These are phyloP conservation scores for Pichia scutulata DNA, from an alignment of 805 yeast genomes.

Conservation along the genomic window DNA sequence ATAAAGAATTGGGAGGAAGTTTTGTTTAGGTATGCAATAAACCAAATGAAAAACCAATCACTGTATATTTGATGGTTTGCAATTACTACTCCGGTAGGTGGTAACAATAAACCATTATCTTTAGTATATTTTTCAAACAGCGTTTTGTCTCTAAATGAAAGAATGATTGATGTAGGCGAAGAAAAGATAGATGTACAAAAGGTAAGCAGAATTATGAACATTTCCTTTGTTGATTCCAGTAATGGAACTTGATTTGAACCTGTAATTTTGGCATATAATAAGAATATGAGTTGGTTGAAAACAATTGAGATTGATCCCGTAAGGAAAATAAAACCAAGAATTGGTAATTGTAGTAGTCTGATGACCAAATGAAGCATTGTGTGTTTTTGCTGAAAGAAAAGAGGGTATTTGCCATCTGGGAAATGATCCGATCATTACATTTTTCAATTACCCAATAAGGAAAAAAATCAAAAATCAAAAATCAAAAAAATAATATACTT, in stretches of 20 bases:
- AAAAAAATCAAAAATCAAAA: too few species aligned
- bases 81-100: conserved; percentile 40
- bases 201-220: conserved; percentile 48
- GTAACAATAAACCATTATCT: conserved; percentile 6
- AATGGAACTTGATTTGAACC: background rate
- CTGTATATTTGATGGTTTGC: conserved; percentile 93
- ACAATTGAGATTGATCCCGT: conserved; percentile 39
- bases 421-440: background rate
- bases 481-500: too few species aligned
- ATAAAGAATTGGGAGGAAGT: conserved; percentile 61
- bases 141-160: conserved; percentile 31
- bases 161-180: conserved; percentile 44
- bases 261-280: background rate
- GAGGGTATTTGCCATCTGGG: background rate
- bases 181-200: conserved; percentile 38
- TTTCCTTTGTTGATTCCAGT: conserved; percentile 43
- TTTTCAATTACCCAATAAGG: background rate
- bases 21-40: conserved; percentile 62
- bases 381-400: background rate
- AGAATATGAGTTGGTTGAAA: conserved; percentile 37
- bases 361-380: background rate
- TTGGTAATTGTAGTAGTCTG: conserved; percentile 8
- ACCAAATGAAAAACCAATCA: conserved; percentile 93
- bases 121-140: conserved; percentile 4
- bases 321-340: conserved; percentile 22